phyloP scores from a whole-genome alignment of 2,329 filamentous ascomycete species.

The Trichoderma citrinoviride region DNA sequence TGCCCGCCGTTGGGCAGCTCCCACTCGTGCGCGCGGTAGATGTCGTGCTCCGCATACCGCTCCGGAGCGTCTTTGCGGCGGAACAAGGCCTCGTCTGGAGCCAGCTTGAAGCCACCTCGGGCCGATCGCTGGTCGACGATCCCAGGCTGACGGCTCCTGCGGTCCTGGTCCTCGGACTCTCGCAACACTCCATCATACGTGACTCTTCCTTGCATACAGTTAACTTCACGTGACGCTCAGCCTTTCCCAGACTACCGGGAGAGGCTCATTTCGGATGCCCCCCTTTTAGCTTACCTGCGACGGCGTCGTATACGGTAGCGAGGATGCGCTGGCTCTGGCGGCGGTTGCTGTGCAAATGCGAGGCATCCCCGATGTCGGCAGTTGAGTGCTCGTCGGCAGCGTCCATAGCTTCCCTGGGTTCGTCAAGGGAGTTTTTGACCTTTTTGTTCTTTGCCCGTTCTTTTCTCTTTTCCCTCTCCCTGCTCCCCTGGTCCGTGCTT shows the following conservation, averaged over 20 bases:
- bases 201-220: constrained; percentile 34
- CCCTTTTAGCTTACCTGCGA: constrained; percentile 54
- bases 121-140: constrained; percentile 17
- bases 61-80: constrained; percentile 60
- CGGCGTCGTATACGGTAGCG: constrained; percentile 68
- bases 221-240: constrained; percentile 26
- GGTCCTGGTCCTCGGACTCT: constrained; percentile 22
- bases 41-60: constrained; percentile 67
- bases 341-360: constrained; percentile 12
- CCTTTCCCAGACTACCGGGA: constrained; percentile 11
- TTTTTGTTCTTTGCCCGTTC: not conserved
- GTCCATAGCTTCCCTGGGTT: not conserved
- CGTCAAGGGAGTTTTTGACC: not conserved
- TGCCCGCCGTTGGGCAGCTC: constrained; percentile 48
- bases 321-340: constrained; percentile 31
- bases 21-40: constrained; percentile 64
- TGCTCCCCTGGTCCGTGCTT: not conserved
- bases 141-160: not conserved
- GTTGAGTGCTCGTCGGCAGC: constrained; percentile 2
- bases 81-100: constrained; percentile 71
- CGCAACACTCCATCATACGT: constrained; percentile 27
- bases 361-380: constrained; percentile 5
- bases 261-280: constrained; percentile 13
- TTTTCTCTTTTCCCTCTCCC: not conserved
- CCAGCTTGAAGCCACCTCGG: constrained; percentile 37